Evolutionary conservation across 805 yeast species (phyloP), one percentile per base, ranked within the genome.

Genomic region (Lachancea mirantina): DNA sequence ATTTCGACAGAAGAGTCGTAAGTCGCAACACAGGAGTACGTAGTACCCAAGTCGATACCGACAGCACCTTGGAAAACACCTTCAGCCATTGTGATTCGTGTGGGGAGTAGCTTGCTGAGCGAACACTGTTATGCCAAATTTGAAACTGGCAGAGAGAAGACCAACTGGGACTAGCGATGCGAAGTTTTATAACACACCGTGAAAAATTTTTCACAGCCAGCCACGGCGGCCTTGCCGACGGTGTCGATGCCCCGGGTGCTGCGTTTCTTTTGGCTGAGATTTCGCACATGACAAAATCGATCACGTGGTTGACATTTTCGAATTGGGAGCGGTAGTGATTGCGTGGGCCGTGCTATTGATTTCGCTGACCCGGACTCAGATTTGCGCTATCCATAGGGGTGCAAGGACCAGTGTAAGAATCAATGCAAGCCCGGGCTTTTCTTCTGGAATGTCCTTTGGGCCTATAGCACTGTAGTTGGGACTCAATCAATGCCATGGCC

Each of bases 11-110:
- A 78, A 50, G 76, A 70, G 64, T 76, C 79, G 71, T 73, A 78
- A 59, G 78, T 77, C 64, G 84, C 84, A 56, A 78, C 84, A 77
- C 84, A 78, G 41, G 84, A 78, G 62, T 65, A 64, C 50, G 85
- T 78, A 57, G 94, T 84, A 77, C 94, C 94, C 69, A 84, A 74
- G 76, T 88, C 97, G 79, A 89, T 89, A 81, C 98, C 98, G 65
- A 85, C 83, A 70, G 92, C 92, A 82, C 96, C 96, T 78, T 88
- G 92, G 81, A 83, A 87, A 74, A 87, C 92, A 81, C 95, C 95
- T 77, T 87, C 96, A 80, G 88, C 84, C 88, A 80, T 80, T 68
- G 46, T 68, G 70, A 40, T 37, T 28, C 33, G 34, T 43, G 34
- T 30, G 38, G 41, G 31, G 29, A 39, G 35, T 24, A 38, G 45